Percentiles rank a stretch among this genome's conserved stretches.
phyloP scores from a whole-genome alignment of 352 stramenopile genomes.

The Phytophthora sojae region DNA sequence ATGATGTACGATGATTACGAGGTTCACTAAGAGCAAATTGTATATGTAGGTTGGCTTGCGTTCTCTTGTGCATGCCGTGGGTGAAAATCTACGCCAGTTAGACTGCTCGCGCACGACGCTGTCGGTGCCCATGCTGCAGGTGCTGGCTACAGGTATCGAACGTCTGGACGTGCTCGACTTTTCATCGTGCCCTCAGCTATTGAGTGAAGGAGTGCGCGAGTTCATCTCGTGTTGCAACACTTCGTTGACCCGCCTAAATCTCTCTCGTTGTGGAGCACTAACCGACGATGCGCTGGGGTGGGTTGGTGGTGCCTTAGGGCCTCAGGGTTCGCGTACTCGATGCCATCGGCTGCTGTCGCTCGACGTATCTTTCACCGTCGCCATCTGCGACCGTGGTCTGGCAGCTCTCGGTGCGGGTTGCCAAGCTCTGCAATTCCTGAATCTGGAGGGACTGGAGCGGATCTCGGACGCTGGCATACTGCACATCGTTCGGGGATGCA shows the following conservation, averaged over 20 bases:
- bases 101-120: constrained; percentile 62
- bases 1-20: background rate
- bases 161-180: constrained; percentile 64
- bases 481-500: constrained; percentile 57
- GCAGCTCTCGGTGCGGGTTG: constrained; percentile 59
- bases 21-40: background rate
- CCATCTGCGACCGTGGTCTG: constrained; percentile 70
- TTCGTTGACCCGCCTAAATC: constrained; percentile 62
- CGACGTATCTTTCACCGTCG: constrained; percentile 67
- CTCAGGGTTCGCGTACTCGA: constrained; percentile 70
- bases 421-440: constrained; percentile 72
- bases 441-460: constrained; percentile 69
- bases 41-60: constrained; percentile 65
- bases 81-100: constrained; percentile 50
- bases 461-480: constrained; percentile 62
- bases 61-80: constrained; percentile 70
- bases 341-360: constrained; percentile 70
- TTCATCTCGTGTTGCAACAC: constrained; percentile 80
- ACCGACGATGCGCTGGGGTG: constrained; percentile 80
- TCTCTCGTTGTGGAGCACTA: constrained; percentile 62
- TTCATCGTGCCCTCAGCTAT: constrained; percentile 61
- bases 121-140: constrained; percentile 66
- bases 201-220: constrained; percentile 62
- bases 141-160: constrained; percentile 76
- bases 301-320: constrained; percentile 69